Evolutionary conservation across 2,329 filamentous ascomycete genomes (phyloP).

Genomic region (Leptographium galeiforme): DNA sequence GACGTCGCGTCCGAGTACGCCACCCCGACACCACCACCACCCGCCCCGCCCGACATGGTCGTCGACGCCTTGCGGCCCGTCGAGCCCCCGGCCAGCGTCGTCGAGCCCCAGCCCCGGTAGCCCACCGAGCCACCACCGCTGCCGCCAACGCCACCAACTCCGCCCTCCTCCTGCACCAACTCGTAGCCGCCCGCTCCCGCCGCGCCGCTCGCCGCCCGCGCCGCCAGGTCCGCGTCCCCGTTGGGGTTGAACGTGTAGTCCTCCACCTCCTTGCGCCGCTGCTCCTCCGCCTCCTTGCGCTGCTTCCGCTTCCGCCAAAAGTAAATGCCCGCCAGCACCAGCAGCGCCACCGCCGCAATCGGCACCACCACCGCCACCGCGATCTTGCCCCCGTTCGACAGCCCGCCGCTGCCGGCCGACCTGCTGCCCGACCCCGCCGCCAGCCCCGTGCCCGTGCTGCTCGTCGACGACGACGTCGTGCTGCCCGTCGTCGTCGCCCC

Average conservation of each 20-base stretch:
- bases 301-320: slow-evolving; percentile 84
- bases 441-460: slow-evolving; percentile 14
- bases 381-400: slow-evolving; percentile 57
- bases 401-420: slow-evolving; percentile 25
- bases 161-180: slow-evolving; percentile 67
- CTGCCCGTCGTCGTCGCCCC: slow-evolving; percentile 9
- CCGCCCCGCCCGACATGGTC: slow-evolving; percentile 65
- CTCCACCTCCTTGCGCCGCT: slow-evolving; percentile 88
- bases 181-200: slow-evolving; percentile 38
- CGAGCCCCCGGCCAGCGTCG: slow-evolving; percentile 45
- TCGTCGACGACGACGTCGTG: slow-evolving; percentile 11
- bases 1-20: slow-evolving; percentile 64
- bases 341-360: slow-evolving; percentile 71
- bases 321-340: slow-evolving; percentile 64
- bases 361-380: slow-evolving; percentile 91
- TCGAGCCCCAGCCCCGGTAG: slow-evolving; percentile 91
- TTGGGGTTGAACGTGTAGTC: slow-evolving; percentile 99
- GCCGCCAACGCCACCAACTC: too few relatives aligned
- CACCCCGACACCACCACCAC: too few relatives aligned
- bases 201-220: slow-evolving; percentile 23
- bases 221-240: slow-evolving; percentile 65
- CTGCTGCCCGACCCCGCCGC: slow-evolving; percentile 15
- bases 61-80: slow-evolving; percentile 77
- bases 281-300: slow-evolving; percentile 71
- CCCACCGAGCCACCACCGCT: slow-evolving; percentile 41